Conservation (phyloP, 2,329 filamentous ascomycete species). For the Lasiodiplodia gonubiensis region DNA sequence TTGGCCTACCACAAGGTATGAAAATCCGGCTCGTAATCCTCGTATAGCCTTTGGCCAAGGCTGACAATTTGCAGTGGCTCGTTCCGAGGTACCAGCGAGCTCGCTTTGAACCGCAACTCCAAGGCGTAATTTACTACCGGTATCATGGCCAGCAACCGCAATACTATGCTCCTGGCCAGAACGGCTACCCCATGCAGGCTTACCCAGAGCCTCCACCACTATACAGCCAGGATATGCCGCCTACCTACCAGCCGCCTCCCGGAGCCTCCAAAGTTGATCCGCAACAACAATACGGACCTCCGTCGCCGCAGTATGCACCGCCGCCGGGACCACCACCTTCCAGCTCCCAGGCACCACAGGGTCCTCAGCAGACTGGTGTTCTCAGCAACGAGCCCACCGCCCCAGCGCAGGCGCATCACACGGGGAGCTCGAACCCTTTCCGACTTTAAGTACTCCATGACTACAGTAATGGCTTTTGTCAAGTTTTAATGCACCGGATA, state of each 20-base stretch:
- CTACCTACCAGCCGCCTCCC: slow-evolving; percentile 40
- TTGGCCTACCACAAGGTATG: slow-evolving; percentile 69
- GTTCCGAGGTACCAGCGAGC: slow-evolving; percentile 47
- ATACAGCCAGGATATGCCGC: slow-evolving; percentile 45
- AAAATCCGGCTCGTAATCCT: not conserved
- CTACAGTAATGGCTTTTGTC: not conserved
- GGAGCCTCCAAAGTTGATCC: slow-evolving; percentile 41
- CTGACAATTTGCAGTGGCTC: slow-evolving; percentile 44
- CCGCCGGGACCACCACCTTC: slow-evolving; percentile 19
- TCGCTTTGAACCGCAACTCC: slow-evolving; percentile 42
- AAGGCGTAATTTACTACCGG: slow-evolving; percentile 47
- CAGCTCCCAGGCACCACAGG: not conserved
- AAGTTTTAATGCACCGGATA: not conserved
- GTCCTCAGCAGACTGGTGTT: slow-evolving; percentile 13
- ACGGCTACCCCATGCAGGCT: slow-evolving; percentile 4
- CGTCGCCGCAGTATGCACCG: slow-evolving; percentile 6
- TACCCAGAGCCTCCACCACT: slow-evolving; percentile 38
- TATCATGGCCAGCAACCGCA: slow-evolving; percentile 30
- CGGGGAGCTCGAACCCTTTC: slow-evolving; percentile 23
- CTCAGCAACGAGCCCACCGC: slow-evolving; percentile 8
- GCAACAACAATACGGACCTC: slow-evolving; percentile 33
- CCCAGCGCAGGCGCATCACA: slow-evolving; percentile 24
- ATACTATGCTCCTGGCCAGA: slow-evolving; percentile 35
- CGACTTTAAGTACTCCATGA: slow-evolving; percentile 1
- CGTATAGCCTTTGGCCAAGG: not conserved